A percentile compares a stretch with the other conserved stretches of the same genome.
These are phyloP conservation scores for Carallia pectinifolia DNA, from an alignment of 345 rosid genomes.

Conservation along the genomic window DNA sequence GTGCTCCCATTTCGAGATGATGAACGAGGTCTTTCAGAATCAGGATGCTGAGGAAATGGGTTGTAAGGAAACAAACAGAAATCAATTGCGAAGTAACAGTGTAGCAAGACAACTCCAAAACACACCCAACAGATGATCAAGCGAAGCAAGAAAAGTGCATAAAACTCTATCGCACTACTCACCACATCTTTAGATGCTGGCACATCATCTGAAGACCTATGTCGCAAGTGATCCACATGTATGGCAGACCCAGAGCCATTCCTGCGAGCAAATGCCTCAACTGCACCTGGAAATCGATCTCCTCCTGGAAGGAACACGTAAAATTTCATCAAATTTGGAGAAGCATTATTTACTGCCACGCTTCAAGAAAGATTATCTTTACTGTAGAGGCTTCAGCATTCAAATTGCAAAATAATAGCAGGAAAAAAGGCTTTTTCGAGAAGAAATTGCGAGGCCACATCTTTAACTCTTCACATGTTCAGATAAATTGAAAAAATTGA, in stretches of 20 bases:
- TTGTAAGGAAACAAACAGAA: constrained; percentile 12
- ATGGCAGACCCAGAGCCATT: constrained; percentile 45
- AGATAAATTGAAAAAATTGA: too few species aligned
- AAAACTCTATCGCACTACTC: constrained; percentile 18
- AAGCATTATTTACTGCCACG: neutral
- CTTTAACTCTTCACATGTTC: too few species aligned
- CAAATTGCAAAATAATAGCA: too few species aligned
- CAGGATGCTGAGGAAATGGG: constrained; percentile 39
- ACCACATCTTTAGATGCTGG: constrained; percentile 59
- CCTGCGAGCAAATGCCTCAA: constrained; percentile 68
- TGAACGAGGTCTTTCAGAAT: constrained; percentile 46
- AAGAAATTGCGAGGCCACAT: too few species aligned
- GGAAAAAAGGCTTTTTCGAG: too few species aligned
- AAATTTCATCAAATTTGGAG: constrained; percentile 5
- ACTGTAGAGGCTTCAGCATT: too few species aligned
- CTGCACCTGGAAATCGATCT: constrained; percentile 65
- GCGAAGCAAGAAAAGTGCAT: neutral
- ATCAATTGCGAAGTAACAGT: neutral
- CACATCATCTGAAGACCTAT: constrained; percentile 53
- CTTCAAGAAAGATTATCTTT: too few species aligned
- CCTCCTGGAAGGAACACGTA: constrained; percentile 32
- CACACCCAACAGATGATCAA: neutral
- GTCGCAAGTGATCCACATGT: constrained; percentile 45
- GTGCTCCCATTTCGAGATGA: constrained; percentile 71
- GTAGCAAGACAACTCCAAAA: constrained; percentile 1